Evolutionary conservation across 208 protist species (phyloP), one percentile per base, ranked within the genome.

Genomic region (Borovskyia barvae): DNA sequence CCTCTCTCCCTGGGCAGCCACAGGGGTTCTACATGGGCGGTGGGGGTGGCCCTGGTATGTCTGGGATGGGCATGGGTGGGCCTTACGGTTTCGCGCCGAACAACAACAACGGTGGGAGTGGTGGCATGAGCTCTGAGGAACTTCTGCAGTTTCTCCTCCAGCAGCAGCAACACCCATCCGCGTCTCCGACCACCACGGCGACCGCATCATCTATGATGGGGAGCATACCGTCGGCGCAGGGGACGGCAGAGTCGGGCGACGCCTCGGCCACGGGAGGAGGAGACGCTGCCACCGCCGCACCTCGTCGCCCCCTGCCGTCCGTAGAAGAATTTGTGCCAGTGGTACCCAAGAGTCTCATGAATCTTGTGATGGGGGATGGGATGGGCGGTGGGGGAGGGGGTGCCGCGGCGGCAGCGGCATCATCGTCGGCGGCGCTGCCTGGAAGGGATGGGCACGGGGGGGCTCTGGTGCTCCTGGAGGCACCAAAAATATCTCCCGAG

Each of bases 321-420:
- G 87, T 94, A 5, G 82, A 83, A 1, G 79, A 90, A 36, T 94
- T 94, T 67, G 65, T 84, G 25, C 77, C 73, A 8, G 60, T 75
- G 5, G 66, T 80, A 14, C 73, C 73, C 6, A 75, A 70, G 3
- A 74, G 64, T 43, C 33, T 82, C 9, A 46, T 77, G 39, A 70
- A 32, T 50, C 57, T 72, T 22, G 61, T 69, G 1, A 57, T 52
- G 15, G 61, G 48, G 3, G 54, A 37, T 17, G 30, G 55, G 8
- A 6, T 28, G 5, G 33, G 15, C 12, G 56, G n/a, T 12, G 37
- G 32, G 15, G 67, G 36, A 22, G 62, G 48, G 14, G 40, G 28
- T 28, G 45, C 11, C 8, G 51, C 17, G 22, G 30, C 45, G 6
- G 33, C 45, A 12, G 26, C 24, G 3, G 57, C 33, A 1, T 35